Evolutionary conservation across 371 early-diverging fungal genomes (phyloP), one percentile per base, ranked within the genome.

Genomic region (Lichtheimia ramosa): DNA sequence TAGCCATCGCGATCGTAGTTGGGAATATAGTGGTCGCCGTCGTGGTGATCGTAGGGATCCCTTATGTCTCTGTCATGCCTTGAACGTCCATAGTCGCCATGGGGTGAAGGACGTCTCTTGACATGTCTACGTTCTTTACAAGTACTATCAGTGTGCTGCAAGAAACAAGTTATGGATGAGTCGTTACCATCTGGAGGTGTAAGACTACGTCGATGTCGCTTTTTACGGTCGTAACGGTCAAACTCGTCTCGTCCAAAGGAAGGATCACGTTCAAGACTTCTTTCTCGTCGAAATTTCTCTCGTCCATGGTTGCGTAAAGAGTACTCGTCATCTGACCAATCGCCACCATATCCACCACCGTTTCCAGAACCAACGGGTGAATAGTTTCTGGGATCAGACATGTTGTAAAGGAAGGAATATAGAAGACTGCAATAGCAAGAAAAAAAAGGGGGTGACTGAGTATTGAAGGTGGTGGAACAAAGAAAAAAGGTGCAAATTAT

Each of bases 1-100:
- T 88, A 87, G 14, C 92, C 90, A 54, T 91, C 92, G 39, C 92
- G 84, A 13, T 89, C 88, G 61, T 94, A 94, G 54, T 92, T 89
- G 18, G 93, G 93, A 54, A 91, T 85, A 66, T 94, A 94, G 51
- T 88, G 88, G 56, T 92, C 92, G 28, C 87, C 83, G 7, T 83
- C 84, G 21, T 72, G 71, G 53, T 71, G 71, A 12, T 67, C 61
- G 48, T 65, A 51, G 50, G 34, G 69, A 28, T 57, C 61, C 46
- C 64, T 41, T 40, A 61, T 42, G 34, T 51, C 64, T 56, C 59
- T 57, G 18, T 46, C 59, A 5, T 25, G 23, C n/a, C 43, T 15
- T 15, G 40, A 13, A 25, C 59, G 51, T 6, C 64, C 48, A 48
- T 50, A 46, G 41, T 54, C 54, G n/a, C 59, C 58, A 43, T 41